Evolutionary conservation across 306 rosid species (phyloP).

Genomic region (Ceratonia siliqua): DNA sequence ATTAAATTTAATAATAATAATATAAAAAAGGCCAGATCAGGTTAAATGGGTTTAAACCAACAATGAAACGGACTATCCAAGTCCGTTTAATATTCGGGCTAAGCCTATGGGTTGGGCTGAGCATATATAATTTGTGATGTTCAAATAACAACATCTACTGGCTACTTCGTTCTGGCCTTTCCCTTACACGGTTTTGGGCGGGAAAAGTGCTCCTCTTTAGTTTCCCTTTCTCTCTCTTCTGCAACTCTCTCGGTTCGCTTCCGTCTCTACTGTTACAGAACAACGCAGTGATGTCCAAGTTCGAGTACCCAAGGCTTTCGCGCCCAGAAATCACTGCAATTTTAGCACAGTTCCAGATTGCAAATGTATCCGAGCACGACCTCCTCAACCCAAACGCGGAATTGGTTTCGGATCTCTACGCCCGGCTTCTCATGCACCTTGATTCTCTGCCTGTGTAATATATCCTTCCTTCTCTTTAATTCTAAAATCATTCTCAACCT

Average conservation of each 20-base stretch:
- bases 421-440: slow-evolving; percentile 56
- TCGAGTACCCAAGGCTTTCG: slow-evolving; percentile 58
- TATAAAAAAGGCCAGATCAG: too few species aligned
- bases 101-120: too few species aligned
- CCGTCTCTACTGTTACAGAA: too few species aligned
- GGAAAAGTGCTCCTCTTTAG: background rate
- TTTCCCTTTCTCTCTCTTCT: background rate
- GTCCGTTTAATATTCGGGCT: too few species aligned
- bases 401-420: slow-evolving; percentile 58
- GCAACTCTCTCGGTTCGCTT: background rate
- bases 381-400: slow-evolving; percentile 53
- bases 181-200: background rate
- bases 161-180: too few species aligned
- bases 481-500: background rate
- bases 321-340: slow-evolving; percentile 50
- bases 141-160: too few species aligned
- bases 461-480: background rate
- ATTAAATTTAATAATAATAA: too few species aligned
- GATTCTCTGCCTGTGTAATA: slow-evolving; percentile 53
- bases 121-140: too few species aligned
- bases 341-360: slow-evolving; percentile 51
- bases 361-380: slow-evolving; percentile 58
- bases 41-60: too few species aligned
- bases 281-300: slow-evolving; percentile 52
- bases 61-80: too few species aligned